Base-by-base conservation (phyloP, 108 stramenopile genomes). In the Cyclotella baltica region DNA sequence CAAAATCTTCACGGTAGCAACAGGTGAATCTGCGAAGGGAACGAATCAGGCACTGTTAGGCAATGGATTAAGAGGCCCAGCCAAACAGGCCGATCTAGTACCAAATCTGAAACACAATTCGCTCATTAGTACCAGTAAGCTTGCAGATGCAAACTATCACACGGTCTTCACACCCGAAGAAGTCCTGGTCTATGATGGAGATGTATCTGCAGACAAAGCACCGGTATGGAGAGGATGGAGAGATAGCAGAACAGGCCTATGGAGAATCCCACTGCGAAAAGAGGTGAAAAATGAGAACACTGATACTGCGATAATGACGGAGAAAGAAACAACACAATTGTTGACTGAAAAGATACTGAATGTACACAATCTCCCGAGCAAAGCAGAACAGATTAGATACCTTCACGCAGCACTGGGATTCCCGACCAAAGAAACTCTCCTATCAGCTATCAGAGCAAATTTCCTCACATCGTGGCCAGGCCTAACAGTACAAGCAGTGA, bases 1-100 rank as follows among this genome's bases (percentile, higher is more conserved):
- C 4, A 31, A 58, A 18, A 58, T 30, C 4, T 58, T 58, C 57
- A 27, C 25, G 10, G 57, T 58, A 31, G 57, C 57, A 58, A 58
- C 57, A 2, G 57, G 57, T 4, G 28, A 58, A 58, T n/a, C n/a
- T n/a, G n/a, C n/a, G n/a, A n/a, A n/a, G n/a, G n/a, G n/a, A n/a
- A n/a, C n/a, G n/a, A n/a, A n/a, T n/a, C n/a, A n/a, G n/a, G n/a
- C n/a, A n/a, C n/a, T n/a, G n/a, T n/a, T n/a, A n/a, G n/a, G n/a
- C n/a, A n/a, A n/a, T n/a, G n/a, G n/a, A n/a, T n/a, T n/a, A n/a
- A n/a, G n/a, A n/a, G n/a, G n/a, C n/a, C n/a, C n/a, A n/a, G n/a
- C n/a, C n/a, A n/a, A n/a, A n/a, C n/a, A n/a, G n/a, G n/a, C n/a
- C n/a, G n/a, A n/a, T n/a, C n/a, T n/a, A n/a, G n/a, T n/a, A n/a